A percentile compares a stretch with the other conserved stretches of the same genome.
Conservation (phyloP, 331 rosid species). For the Dryas integrifolia region DNA sequence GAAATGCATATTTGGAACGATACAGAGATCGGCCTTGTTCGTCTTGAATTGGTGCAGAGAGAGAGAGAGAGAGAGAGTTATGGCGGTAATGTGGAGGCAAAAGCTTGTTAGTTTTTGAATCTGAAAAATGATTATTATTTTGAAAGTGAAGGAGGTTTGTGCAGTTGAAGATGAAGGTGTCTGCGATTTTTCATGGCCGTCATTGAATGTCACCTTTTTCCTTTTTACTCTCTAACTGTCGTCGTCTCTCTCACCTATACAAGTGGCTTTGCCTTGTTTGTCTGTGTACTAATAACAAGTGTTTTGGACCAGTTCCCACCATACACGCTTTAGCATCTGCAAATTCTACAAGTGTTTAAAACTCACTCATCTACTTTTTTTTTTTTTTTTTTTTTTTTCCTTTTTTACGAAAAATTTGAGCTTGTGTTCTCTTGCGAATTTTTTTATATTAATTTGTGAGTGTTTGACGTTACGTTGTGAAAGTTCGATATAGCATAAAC, state of each 20-base stretch:
- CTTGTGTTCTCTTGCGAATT: too few species aligned
- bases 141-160: slow-evolving; percentile 38
- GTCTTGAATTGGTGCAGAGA: slow-evolving; percentile 5
- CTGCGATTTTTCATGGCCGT: slow-evolving; percentile 55
- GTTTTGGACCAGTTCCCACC: background rate
- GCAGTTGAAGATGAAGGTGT: slow-evolving; percentile 30
- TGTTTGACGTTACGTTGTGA: too few species aligned
- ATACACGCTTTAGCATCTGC: background rate
- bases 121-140: background rate
- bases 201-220: slow-evolving; percentile 23
- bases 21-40: slow-evolving; percentile 3
- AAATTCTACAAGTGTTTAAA: background rate
- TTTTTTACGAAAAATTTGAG: too few species aligned
- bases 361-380: too few species aligned
- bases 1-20: slow-evolving; percentile 47
- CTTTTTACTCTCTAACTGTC: background rate
- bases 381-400: too few species aligned
- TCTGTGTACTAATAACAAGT: background rate
- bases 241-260: background rate
- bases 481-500: too few species aligned
- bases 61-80: background rate
- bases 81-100: background rate
- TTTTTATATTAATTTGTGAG: background rate
- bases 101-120: background rate
- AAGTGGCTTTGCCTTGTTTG: background rate